Percentiles rank a stretch among this genome's conserved stretches.
Conservation (phyloP, 495 filamentous ascomycete species). For the Aspergillus biplanus region DNA sequence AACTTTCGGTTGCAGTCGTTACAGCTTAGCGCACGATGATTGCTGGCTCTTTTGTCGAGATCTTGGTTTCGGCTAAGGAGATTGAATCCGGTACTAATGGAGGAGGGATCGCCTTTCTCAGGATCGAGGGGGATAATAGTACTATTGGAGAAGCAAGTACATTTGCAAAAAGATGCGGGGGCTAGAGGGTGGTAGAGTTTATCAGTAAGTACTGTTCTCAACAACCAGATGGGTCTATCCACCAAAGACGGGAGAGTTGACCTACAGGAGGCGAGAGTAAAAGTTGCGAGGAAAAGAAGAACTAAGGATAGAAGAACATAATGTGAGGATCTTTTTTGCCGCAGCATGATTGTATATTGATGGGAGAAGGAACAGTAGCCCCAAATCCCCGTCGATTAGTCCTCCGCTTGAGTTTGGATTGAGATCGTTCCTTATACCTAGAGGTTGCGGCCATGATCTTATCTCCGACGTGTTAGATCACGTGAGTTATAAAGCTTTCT, state of each 20-base stretch:
- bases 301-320: slow-evolving; percentile 28
- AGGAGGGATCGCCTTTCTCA: slow-evolving; percentile 32
- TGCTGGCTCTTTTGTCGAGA: slow-evolving; percentile 26
- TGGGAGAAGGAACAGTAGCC: neutral
- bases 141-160: slow-evolving; percentile 89
- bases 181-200: slow-evolving; percentile 26
- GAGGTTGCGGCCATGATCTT: neutral
- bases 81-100: slow-evolving; percentile 31
- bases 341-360: slow-evolving; percentile 15
- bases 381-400: neutral
- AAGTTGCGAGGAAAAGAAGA: slow-evolving; percentile 32
- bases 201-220: slow-evolving; percentile 16
- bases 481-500: neutral
- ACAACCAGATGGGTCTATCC: neutral
- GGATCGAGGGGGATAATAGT: slow-evolving; percentile 71
- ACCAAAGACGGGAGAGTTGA: neutral
- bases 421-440: neutral
- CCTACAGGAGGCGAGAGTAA: slow-evolving; percentile 39
- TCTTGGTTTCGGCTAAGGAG: slow-evolving; percentile 29
- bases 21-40: slow-evolving; percentile 60
- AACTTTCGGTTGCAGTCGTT: slow-evolving; percentile 89
- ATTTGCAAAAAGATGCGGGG: slow-evolving; percentile 96
- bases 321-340: slow-evolving; percentile 10
- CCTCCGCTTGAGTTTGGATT: neutral
- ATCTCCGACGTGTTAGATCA: neutral